Evolutionary conservation across 805 yeast species (phyloP).

Genomic region (Sugiyamaella chiloensis): DNA sequence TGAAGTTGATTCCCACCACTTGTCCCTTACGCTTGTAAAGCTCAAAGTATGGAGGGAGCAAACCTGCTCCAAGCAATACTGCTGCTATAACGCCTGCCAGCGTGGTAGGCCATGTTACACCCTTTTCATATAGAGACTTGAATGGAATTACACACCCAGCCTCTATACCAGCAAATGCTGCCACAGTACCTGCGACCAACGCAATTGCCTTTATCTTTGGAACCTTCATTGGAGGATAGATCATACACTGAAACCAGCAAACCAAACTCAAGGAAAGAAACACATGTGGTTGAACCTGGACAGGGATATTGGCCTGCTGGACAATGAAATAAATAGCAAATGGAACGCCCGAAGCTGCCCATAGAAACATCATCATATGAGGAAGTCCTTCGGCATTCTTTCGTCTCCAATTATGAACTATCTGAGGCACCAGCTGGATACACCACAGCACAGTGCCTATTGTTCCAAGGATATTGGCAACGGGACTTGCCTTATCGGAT

Average conservation of each 20-base stretch:
- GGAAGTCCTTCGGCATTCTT: constrained; percentile 87
- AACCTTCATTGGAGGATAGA: constrained; percentile 64
- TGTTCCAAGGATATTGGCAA: constrained; percentile 77
- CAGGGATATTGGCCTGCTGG: constrained; percentile 66
- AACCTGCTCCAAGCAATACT: constrained; percentile 67
- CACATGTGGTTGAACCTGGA: constrained; percentile 83
- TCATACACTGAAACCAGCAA: constrained; percentile 65
- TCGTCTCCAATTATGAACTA: constrained; percentile 64
- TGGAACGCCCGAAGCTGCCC: constrained; percentile 81
- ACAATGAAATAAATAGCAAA: constrained; percentile 80
- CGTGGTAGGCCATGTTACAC: constrained; percentile 69
- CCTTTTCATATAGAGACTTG: constrained; percentile 49
- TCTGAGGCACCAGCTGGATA: constrained; percentile 83
- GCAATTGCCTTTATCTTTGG: constrained; percentile 25
- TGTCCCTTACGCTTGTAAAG: constrained; percentile 73
- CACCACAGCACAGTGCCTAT: constrained; percentile 93
- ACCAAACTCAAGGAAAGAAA: constrained; percentile 67
- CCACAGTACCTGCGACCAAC: constrained; percentile 38
- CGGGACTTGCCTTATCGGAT: constrained; percentile 32
- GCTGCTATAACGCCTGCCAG: constrained; percentile 81
- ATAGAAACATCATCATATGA: constrained; percentile 79
- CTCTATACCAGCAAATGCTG: constrained; percentile 56
- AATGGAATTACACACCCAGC: constrained; percentile 70
- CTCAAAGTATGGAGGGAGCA: constrained; percentile 87
- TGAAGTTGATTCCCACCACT: constrained; percentile 85